These are phyloP conservation scores for Brassica incana DNA, from an alignment of 345 rosid genomes.

Conservation along the genomic window DNA sequence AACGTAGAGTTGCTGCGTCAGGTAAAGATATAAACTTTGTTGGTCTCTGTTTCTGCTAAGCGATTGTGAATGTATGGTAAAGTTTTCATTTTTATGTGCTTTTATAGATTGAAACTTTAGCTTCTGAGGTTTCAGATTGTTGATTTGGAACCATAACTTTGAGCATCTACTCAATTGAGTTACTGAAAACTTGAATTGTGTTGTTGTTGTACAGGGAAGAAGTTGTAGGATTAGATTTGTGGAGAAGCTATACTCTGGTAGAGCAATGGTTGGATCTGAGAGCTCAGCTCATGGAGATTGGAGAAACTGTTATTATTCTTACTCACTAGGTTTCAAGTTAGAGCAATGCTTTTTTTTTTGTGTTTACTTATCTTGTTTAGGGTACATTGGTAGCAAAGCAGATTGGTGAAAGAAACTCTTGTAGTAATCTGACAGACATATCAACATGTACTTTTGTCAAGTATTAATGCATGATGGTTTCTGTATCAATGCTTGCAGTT, in stretches of 20 bases:
- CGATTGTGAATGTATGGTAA: background rate
- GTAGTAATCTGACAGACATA: conserved; percentile 28
- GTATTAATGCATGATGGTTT: conserved; percentile 39
- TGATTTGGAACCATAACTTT: too few species aligned
- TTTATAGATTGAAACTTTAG: background rate
- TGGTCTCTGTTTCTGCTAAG: too few species aligned
- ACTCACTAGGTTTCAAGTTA: conserved; percentile 33
- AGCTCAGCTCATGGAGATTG: conserved; percentile 24
- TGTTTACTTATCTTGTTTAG: conserved; percentile 5
- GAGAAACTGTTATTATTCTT: conserved; percentile 37
- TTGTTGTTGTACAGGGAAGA: conserved; percentile 26
- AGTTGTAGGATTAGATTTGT: conserved; percentile 28
- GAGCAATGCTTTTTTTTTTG: background rate
- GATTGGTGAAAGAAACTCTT: conserved; percentile 24
- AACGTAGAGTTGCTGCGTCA: conserved; percentile 37
- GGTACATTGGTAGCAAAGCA: conserved; percentile 35
- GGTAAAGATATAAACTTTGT: background rate
- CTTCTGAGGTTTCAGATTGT: too few species aligned
- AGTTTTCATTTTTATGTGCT: conserved; percentile 15
- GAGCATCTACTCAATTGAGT: too few species aligned
- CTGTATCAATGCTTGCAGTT: conserved; percentile 26
- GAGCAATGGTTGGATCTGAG: conserved; percentile 15
- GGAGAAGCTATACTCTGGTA: conserved; percentile 29
- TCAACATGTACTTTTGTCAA: conserved; percentile 39
- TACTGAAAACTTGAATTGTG: background rate